These are phyloP conservation scores for Sabuloglossum arenarium DNA, from an alignment of 495 filamentous ascomycete species.

Conservation along the genomic window DNA sequence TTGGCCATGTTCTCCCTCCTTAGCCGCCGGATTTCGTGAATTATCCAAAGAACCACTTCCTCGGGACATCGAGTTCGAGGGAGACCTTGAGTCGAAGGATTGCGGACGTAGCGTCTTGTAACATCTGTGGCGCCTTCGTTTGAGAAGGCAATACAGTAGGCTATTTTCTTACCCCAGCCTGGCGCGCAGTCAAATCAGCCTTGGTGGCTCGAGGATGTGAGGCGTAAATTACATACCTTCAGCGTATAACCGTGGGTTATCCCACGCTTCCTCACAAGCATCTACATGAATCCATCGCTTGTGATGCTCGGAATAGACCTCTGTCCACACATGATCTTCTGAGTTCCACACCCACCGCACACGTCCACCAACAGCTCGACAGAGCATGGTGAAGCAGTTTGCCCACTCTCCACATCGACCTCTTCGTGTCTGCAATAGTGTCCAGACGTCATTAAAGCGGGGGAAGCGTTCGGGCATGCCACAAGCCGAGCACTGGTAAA, in stretches of 20 bases:
- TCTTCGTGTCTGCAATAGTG: constrained; percentile 61
- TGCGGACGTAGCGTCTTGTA: constrained; percentile 85
- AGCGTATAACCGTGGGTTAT: constrained; percentile 79
- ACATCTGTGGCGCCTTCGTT: constrained; percentile 91
- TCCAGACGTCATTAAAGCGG: constrained; percentile 91
- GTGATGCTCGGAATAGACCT: constrained; percentile 87
- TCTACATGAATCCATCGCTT: constrained; percentile 96
- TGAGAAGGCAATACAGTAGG: constrained; percentile 93
- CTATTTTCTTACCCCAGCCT: constrained; percentile 85
- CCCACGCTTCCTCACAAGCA: constrained; percentile 85
- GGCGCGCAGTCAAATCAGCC: constrained; percentile 3
- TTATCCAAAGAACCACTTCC: constrained; percentile 71
- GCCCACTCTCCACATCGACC: constrained; percentile 92
- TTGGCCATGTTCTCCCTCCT: constrained; percentile 62
- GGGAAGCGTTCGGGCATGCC: constrained; percentile 71
- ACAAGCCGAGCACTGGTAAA: constrained; percentile 75
- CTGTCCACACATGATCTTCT: constrained; percentile 95
- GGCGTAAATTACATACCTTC: constrained; percentile 37
- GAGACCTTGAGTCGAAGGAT: constrained; percentile 44
- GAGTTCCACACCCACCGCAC: constrained; percentile 98
- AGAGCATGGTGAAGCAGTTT: constrained; percentile 98
- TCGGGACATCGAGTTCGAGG: constrained; percentile 60
- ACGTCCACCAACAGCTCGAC: constrained; percentile 70
- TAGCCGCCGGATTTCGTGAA: constrained; percentile 69
- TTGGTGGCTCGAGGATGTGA: neutral